Evolutionary conservation across 176 grass and related monocot species (phyloP).

Genomic region (Cenchrus purpureus): DNA sequence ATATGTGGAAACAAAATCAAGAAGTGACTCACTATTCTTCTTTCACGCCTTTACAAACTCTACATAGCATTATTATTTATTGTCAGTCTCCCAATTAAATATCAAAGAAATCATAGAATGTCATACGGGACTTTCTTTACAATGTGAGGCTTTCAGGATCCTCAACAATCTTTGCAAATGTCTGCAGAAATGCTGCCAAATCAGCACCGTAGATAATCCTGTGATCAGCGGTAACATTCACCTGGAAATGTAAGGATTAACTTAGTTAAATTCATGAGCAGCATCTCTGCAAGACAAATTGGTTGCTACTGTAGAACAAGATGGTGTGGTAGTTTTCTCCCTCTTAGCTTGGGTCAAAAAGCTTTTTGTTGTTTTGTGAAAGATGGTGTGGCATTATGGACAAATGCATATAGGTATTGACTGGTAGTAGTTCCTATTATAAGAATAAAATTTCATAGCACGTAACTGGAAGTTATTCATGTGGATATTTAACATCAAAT

Average conservation of each 20-base stretch:
- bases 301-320: not conserved
- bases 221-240: conserved; percentile 95
- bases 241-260: conserved; percentile 53
- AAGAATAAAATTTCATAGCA: not conserved
- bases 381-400: not conserved
- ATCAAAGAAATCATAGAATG: conserved; percentile 6
- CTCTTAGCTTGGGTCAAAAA: not conserved
- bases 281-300: not conserved
- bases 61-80: conserved; percentile 17
- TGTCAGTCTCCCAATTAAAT: conserved; percentile 28
- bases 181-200: conserved; percentile 87
- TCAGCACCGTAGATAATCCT: conserved; percentile 92
- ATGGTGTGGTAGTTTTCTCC: not conserved
- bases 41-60: not conserved
- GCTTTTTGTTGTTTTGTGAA: not conserved
- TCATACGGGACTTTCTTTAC: conserved; percentile 33
- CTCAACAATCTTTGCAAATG: conserved; percentile 90
- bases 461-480: not conserved
- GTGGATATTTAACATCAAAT: not conserved
- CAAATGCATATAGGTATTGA: not conserved
- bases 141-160: conserved; percentile 76
- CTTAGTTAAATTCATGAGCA: conserved; percentile 3
- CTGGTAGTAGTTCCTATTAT: not conserved
- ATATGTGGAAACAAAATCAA: not conserved
- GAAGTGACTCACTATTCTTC: conserved; percentile 21